Conservation (phyloP, 306 rosid genomes). For the Trichosanthes cucumerina region DNA sequence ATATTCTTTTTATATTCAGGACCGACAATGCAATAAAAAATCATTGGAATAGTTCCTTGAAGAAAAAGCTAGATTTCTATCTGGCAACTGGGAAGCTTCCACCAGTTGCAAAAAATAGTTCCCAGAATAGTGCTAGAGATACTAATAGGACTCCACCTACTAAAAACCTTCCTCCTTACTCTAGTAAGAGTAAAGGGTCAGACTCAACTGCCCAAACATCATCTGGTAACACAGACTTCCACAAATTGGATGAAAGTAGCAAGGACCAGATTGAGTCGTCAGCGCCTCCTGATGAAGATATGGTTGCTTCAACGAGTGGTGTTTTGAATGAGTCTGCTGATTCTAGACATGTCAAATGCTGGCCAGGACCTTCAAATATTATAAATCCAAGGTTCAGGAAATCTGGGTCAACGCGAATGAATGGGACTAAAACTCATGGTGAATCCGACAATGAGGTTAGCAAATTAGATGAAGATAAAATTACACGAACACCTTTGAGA, state of each 20-base stretch:
- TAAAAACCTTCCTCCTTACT: constrained; percentile 30
- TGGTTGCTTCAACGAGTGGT: constrained; percentile 46
- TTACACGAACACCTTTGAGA: constrained; percentile 27
- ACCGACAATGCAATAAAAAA: constrained; percentile 97
- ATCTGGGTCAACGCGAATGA: constrained; percentile 31
- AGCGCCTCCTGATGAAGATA: constrained; percentile 35
- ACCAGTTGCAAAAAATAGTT: constrained; percentile 44
- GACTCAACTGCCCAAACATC: constrained; percentile 57
- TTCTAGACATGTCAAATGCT: constrained; percentile 49
- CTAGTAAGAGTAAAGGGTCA: constrained; percentile 45
- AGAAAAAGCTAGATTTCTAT: constrained; percentile 84
- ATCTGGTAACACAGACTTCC: constrained; percentile 44
- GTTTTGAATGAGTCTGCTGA: constrained; percentile 49
- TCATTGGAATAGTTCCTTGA: constrained; percentile 99
- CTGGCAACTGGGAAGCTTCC: constrained; percentile 88
- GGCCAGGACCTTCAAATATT: constrained; percentile 29
- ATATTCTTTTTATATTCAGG: constrained; percentile 30
- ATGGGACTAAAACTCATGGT: constrained; percentile 22
- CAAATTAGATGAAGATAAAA: constrained; percentile 30
- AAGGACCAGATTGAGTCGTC: constrained; percentile 58
- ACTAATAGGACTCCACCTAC: constrained; percentile 32
- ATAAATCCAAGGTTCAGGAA: constrained; percentile 38
- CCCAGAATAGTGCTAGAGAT: constrained; percentile 52
- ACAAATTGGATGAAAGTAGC: constrained; percentile 42
- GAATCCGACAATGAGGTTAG: constrained; percentile 21